Conservation (phyloP, 768 basidiomycete species). For the Tylopilus vinaceipallidus region DNA sequence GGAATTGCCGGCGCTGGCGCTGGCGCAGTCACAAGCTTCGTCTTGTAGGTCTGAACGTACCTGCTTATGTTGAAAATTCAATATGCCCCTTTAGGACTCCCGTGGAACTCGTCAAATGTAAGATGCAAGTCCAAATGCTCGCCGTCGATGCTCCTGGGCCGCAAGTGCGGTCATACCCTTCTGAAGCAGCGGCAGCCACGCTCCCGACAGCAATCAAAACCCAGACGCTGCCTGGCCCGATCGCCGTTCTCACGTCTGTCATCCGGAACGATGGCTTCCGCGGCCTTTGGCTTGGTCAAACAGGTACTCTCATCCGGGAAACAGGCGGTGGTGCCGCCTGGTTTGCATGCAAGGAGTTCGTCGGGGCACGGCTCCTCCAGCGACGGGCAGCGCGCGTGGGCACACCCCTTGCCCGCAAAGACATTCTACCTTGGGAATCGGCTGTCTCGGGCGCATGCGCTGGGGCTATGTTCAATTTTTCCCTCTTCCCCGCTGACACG, state of each 20-base stretch:
- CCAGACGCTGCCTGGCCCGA: conserved; percentile 62
- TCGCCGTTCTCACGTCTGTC: conserved; percentile 61
- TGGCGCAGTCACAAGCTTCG: conserved; percentile 81
- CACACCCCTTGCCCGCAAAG: conserved; percentile 36
- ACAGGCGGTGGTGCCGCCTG: conserved; percentile 89
- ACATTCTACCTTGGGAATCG: conserved; percentile 73
- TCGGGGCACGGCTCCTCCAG: conserved; percentile 57
- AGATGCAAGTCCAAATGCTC: conserved; percentile 96
- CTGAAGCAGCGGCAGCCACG: conserved; percentile 15
- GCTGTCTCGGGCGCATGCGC: conserved; percentile 86
- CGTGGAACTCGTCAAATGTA: conserved; percentile 93
- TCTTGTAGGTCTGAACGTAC: conserved; percentile 57
- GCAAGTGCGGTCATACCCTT: conserved; percentile 11
- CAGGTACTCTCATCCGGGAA: conserved; percentile 89
- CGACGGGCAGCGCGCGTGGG: conserved; percentile 38
- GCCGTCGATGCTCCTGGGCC: conserved; percentile 25
- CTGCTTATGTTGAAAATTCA: neutral
- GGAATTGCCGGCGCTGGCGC: conserved; percentile 84
- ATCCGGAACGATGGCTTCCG: conserved; percentile 67
- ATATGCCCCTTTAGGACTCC: conserved; percentile 59
- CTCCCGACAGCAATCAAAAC: conserved; percentile 11
- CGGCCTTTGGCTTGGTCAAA: conserved; percentile 97
- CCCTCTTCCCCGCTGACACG: conserved; percentile 94
- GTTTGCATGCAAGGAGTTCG: conserved; percentile 86
- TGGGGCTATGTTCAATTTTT: conserved; percentile 80